phyloP scores from a whole-genome alignment of 177 flowering plant genomes.

The Telopea speciosissima region DNA sequence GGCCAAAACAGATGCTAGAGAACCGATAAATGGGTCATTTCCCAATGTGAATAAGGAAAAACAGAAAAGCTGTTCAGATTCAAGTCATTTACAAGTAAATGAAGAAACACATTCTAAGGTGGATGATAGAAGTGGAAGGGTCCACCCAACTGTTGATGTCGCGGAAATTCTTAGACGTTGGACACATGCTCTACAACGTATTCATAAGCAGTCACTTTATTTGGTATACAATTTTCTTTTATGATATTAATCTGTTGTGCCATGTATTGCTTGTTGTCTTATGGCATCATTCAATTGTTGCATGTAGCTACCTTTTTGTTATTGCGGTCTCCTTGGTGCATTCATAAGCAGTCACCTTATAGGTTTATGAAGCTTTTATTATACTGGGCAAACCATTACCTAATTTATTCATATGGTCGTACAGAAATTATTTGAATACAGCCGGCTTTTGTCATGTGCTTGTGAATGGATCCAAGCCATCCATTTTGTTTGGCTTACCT shows the following conservation, averaged over 20 bases:
- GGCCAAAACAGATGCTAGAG: conserved; percentile 41
- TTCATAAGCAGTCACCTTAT: too few relatives aligned
- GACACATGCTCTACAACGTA: conserved; percentile 99
- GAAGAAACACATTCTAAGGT: conserved; percentile 48
- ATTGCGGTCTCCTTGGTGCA: too few relatives aligned
- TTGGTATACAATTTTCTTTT: conserved; percentile 43
- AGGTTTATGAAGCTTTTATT: too few relatives aligned
- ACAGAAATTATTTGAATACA: not conserved
- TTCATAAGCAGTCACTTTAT: conserved; percentile 92
- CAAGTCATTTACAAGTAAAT: conserved; percentile 34
- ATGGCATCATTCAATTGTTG: not conserved
- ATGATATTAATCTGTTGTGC: not conserved
- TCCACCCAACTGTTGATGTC: conserved; percentile 86
- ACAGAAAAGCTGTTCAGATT: conserved; percentile 30
- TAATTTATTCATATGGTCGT: not conserved
- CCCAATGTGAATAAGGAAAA: conserved; percentile 32
- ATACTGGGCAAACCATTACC: too few relatives aligned
- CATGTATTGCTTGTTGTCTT: not conserved
- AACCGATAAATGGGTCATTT: conserved; percentile 45
- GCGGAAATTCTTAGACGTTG: conserved; percentile 97
- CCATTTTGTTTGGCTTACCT: too few relatives aligned
- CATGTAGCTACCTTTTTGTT: too few relatives aligned
- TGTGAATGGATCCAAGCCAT: not conserved
- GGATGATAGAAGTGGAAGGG: conserved; percentile 85
- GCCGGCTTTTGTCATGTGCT: conserved; percentile 1